Evolutionary conservation across 139 green algal species (phyloP), one percentile per base, ranked within the genome.

Genomic region (Chlamydomonas sphaeroides): DNA sequence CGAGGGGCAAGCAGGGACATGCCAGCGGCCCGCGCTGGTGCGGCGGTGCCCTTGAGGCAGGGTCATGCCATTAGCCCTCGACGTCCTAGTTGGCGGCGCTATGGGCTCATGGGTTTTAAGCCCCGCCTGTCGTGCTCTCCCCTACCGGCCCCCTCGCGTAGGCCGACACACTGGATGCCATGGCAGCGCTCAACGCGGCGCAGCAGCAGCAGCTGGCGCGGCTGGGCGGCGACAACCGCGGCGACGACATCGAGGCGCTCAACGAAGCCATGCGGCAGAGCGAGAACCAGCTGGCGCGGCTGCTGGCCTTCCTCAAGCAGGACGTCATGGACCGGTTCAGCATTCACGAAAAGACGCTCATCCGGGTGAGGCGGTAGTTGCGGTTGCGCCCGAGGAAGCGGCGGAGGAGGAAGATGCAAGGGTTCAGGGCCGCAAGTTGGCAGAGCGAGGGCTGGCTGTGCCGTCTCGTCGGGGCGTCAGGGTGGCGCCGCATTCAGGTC

Each of bases 281-380:
- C 65, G 77, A 84, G 35, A 84, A 84, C 77, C 77, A 84, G 65
- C 77, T 84, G 65, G 77, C 77, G 25, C 63, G 77, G 36, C 48
- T 84, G 63, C 65, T 84, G 63, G 77, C 77, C 18, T 84, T 84
- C 77, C 45, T 84, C 14, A 84, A 84, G 65, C 77, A 84, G 65
- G 77, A 84, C 65, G 77, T 84, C 48, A 84, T 84, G 77, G 77
- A 84, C 65, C n/a, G 77, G 10, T 84, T 84, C 35, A 48, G 25
- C 25, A 65, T 84, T 33, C 77, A 84, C 65, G 77, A 84, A 23
- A 74, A 75, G 65, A 84, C 77, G 26, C 63, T 84, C 65, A 84
- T 84, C 30, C 77, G 77, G 36, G 77, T 84, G 38, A 25, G 77
- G n/a, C n/a, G n/a, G n/a, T n/a, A n/a, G n/a, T n/a, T n/a, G n/a